Evolutionary conservation across 176 grass and related monocot species (phyloP), one percentile per base, ranked within the genome.

Genomic region (Lolium perenne): DNA sequence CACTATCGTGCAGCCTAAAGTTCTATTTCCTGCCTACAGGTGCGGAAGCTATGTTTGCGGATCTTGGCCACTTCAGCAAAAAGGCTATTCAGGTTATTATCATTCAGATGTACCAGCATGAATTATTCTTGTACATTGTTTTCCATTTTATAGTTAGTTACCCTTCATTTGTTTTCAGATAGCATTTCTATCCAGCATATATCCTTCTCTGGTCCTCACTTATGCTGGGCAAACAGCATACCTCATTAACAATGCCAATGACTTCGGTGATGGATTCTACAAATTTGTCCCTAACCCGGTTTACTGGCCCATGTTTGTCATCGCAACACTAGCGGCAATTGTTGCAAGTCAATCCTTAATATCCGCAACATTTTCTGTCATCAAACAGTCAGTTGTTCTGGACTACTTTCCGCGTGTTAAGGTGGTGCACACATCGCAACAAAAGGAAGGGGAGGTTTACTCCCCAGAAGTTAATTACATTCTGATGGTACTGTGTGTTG

Each of bases 61-160:
- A 97, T 85, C 92, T 97, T 68, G 95, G 92, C 38, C 95, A 97
- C 84, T 95, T 95, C 82, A 93, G 90, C 87, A 97, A 90, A 85
- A 90, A 86, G 45, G 70, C 91, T 55, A 95, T 97, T 88, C 91
- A 97, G 92, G 95, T 97, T 80, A 63, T 45, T 60, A 26, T 62
- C 26, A 61, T 66, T 16, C 59, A 50, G 47, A 83, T 49, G 16
- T 83, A 69, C n/a, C 72, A 74, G 17, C 46, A 22, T 57, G 10
- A 73, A 21, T 48, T 74, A 4, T 22, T 38, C 9, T 47, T 82
- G 4, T 70, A 4, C 35, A 71, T 16, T 71, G 21, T 80, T 74
- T 50, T 40, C 12, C 4, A 54, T 40, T 47, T 29, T 65, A 69
- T 23, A 10, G 16, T 47, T 69, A 2, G 7, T 80, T 76, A 60